Evolutionary conservation across 495 filamentous ascomycete species (phyloP), one percentile per base, ranked within the genome.

Genomic region (Paragyromitra xinjiangensis): DNA sequence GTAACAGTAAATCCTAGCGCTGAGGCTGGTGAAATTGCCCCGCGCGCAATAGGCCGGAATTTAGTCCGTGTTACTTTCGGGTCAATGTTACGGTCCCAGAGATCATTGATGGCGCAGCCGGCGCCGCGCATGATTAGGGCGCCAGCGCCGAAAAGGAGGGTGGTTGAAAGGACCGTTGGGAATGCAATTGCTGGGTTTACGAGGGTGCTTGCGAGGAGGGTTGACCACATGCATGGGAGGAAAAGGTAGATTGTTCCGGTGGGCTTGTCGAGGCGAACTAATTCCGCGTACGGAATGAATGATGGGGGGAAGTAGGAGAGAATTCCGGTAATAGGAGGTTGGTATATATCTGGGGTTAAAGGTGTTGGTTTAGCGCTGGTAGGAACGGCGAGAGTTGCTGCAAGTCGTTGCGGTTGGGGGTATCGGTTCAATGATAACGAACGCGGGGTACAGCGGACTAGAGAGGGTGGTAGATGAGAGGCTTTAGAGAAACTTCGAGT

Each of bases 31-130:
- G 90, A 91, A 29, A 98, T 86, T 40, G 95, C 96, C 14, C 91
- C 88, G 56, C 95, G 88, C 6, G 96, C 95, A 80, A 99, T 94
- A 4, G 95, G 95, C 2, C 95, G 92, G 58, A 94, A 88, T 34
- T 90, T 90, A 1, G 95, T 99, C 29, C 95, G 90, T 42, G 89
- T 85, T n/a, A 99, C 95, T 81, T 94, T 89, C 24, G 92, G 92
- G 84, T 99, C 95, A 19, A 99, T 88, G 80, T 97, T 92, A 77
- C 93, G 90, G 84, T 98, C 95, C 94, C 93, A 97, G 56, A 98
- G 88, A 83, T 99, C 95, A 84, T 99, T 98, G 85, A 99, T 95
- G 42, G 95, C 91, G 84, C 95, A 99, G 16, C 95, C 95, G n/a
- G 95, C 95, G 39, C 95, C 94, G 65, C 95, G 93, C 95, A 99